phyloP scores from a whole-genome alignment of 2,329 filamentous ascomycete genomes.

The Alternaria ventricosa region DNA sequence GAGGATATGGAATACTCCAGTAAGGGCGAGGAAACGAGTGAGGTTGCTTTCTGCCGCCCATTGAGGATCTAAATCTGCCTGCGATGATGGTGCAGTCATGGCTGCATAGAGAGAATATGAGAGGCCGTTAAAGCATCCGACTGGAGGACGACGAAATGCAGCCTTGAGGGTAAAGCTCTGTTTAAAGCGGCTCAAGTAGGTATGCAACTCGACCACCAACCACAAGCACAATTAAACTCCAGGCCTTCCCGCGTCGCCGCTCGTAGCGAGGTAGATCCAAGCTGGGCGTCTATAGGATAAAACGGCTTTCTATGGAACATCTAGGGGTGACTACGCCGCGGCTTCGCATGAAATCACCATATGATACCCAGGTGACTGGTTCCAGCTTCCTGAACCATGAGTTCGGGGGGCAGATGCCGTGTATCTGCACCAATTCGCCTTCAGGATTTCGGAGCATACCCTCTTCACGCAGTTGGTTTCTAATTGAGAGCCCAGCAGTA shows the following conservation, averaged over 20 bases:
- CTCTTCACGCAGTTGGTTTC: not conserved
- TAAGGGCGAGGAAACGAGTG: conserved; percentile 2
- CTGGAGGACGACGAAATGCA: not conserved
- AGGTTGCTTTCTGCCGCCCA: conserved; percentile 13
- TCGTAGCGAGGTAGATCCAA: not conserved
- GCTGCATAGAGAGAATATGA: not conserved
- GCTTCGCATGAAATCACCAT: not conserved
- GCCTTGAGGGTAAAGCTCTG: not conserved
- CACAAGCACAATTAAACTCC: not conserved
- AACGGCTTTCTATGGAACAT: not conserved
- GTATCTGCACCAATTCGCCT: not conserved
- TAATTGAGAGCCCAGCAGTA: not conserved
- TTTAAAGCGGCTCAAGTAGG: not conserved
- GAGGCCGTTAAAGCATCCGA: not conserved
- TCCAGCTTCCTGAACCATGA: not conserved
- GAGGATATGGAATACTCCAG: not conserved
- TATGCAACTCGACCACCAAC: not conserved
- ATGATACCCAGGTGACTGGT: not conserved
- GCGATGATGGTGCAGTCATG: not conserved
- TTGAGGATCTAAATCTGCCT: not conserved
- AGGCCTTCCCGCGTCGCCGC: not conserved
- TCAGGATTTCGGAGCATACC: not conserved
- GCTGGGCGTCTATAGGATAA: not conserved
- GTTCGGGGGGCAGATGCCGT: not conserved
- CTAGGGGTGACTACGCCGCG: not conserved